Evolutionary conservation across 2,329 filamentous ascomycete species (phyloP), one percentile per base, ranked within the genome.

Genomic region (Berkeleyomyces rouxiae): DNA sequence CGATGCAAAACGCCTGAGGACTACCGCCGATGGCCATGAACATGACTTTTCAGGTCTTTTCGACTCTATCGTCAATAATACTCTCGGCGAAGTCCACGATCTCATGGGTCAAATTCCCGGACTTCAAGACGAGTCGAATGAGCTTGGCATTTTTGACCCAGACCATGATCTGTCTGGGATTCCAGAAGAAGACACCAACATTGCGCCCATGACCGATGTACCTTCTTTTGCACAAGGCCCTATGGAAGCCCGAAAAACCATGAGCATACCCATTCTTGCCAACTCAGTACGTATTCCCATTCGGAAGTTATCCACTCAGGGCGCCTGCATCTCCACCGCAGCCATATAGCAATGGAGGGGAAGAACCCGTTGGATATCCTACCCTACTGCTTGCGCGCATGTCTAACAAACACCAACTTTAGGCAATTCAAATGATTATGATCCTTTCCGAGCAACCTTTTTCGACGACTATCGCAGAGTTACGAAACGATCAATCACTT

Each of bases 21-120:
- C 36, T 43, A 16, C 47, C 31, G 33, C 42, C 23, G 31, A 44
- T 23, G 40, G 43, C 9, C 31, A 33, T 33, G 61, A 51, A 3
- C 61, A 60, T 23, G 61, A 63, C 33, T 59, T 64, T 46, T 31
- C 59, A 1, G 62, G 58, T 23, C 43, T 64, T n/a, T 62, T 66
- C 31, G 64, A 64, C 33, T 55, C 59, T 7, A 69, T 75, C 7
- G 73, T 75, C 6, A 72, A 74, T 65, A 74, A 74, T 69, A 74
- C 74, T 58, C 68, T 76, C 33, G 73, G 71, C 61, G 73, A 74
- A 64, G 72, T 75, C 3, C 71, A 68, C 65, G 71, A 75, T 58
- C 68, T 75, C 53, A 71, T 74, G 36, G 69, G 67, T 43, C 70
- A 71, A 42, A 72, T 74, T 67, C 37, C 65, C 65, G 66, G 66